Evolutionary conservation across 805 yeast species (phyloP).

Genomic region (Lipomyces yamadae): DNA sequence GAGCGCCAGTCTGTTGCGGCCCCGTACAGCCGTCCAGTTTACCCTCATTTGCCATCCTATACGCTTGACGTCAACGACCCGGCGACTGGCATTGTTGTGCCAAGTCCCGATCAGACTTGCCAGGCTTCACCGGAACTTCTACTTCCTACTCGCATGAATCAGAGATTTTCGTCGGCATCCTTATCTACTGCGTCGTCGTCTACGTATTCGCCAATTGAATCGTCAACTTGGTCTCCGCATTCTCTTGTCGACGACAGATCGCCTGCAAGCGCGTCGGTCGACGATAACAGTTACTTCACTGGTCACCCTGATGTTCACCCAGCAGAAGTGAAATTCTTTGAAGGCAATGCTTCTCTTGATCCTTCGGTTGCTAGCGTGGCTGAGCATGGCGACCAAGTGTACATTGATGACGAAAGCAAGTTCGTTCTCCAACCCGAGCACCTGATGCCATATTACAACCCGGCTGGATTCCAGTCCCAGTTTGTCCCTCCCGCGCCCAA

Average conservation of each 20-base stretch:
- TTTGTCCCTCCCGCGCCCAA: neutral
- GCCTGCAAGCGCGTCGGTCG: neutral
- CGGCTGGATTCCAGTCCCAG: constrained; percentile 11
- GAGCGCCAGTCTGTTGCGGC: constrained; percentile 27
- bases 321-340: neutral
- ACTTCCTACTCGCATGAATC: constrained; percentile 6
- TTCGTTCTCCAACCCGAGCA: neutral
- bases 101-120: constrained; percentile 3
- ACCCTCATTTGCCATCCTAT: neutral
- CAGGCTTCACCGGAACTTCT: neutral
- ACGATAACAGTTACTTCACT: neutral
- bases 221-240: constrained; percentile 18
- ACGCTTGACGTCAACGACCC: neutral
- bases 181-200: neutral
- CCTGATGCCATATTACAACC: neutral
- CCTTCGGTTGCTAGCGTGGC: neutral
- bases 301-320: neutral
- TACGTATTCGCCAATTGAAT: constrained; percentile 11
- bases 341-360: neutral
- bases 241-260: constrained; percentile 11
- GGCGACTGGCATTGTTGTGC: neutral
- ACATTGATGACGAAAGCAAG: neutral
- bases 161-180: constrained; percentile 8
- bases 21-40: constrained; percentile 21
- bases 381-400: neutral